These are phyloP conservation scores for Aspergillus awamori DNA, from an alignment of 2,329 filamentous ascomycete genomes.

Conservation along the genomic window DNA sequence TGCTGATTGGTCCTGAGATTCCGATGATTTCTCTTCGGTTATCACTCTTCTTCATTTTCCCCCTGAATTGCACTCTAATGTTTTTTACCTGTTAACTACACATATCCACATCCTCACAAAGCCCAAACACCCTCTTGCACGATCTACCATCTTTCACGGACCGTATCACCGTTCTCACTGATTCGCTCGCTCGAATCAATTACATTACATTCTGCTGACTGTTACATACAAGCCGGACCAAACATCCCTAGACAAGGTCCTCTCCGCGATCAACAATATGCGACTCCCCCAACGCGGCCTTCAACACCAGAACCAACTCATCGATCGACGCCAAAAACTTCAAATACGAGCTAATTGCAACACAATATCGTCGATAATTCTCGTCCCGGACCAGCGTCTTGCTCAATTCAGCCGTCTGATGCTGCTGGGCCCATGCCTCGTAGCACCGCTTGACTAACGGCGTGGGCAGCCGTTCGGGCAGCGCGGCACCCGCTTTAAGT, in stretches of 20 bases:
- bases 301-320: slow-evolving; percentile 50
- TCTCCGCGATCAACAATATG: slow-evolving; percentile 29
- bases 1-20: too few species aligned
- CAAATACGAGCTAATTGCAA: slow-evolving; percentile 50
- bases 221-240: too few species aligned
- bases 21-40: too few species aligned
- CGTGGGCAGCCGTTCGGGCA: slow-evolving; percentile 53
- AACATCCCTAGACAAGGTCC: not conserved
- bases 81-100: too few species aligned
- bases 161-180: too few species aligned
- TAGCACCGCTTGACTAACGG: slow-evolving; percentile 47
- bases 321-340: slow-evolving; percentile 49
- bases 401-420: slow-evolving; percentile 31
- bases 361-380: slow-evolving; percentile 51
- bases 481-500: slow-evolving; percentile 51
- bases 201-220: too few species aligned
- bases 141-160: too few species aligned
- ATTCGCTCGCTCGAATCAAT: too few species aligned
- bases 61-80: too few species aligned
- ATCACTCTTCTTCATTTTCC: too few species aligned
- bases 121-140: too few species aligned
- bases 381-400: slow-evolving; percentile 43
- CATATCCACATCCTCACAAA: too few species aligned
- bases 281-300: slow-evolving; percentile 49
- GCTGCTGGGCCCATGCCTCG: slow-evolving; percentile 29